Percentiles rank a stretch among this genome's conserved stretches.
Conservation (phyloP, 2,329 filamentous ascomycete species). For the Colletotrichum euphorbiae region DNA sequence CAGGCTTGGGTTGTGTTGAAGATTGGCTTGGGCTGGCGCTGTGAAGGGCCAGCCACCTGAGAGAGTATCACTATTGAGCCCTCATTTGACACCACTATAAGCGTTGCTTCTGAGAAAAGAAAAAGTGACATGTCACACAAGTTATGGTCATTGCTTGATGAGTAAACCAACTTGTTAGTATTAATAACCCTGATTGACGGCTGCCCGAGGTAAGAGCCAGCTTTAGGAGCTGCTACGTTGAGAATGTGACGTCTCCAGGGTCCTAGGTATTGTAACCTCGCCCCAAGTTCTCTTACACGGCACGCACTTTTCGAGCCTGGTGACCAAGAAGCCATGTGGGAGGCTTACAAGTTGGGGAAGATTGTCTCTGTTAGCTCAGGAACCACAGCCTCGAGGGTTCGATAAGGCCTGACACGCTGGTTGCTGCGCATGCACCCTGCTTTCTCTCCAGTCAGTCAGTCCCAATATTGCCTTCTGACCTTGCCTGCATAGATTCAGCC, state of each 20-base stretch:
- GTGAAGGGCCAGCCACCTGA: conserved; percentile 10
- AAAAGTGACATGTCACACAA: conserved; percentile 33
- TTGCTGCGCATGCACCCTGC: not conserved
- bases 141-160: conserved; percentile 25
- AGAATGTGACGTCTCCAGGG: conserved; percentile 34
- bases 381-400: conserved; percentile 22
- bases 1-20: conserved; percentile 10
- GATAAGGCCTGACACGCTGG: conserved; percentile 17
- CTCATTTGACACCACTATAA: not conserved
- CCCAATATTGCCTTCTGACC: conserved; percentile 34
- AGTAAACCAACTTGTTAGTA: not conserved
- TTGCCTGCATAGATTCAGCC: conserved; percentile 28
- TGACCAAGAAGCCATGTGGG: conserved; percentile 29
- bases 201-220: not conserved
- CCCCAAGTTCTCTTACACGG: conserved; percentile 9
- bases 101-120: conserved; percentile 17
- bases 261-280: conserved; percentile 28
- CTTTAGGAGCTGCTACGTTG: conserved; percentile 7
- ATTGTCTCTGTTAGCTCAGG: conserved; percentile 32
- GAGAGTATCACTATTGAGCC: not conserved
- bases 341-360: conserved; percentile 21
- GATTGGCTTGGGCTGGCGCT: conserved; percentile 18
- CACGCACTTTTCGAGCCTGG: conserved; percentile 7
- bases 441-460: conserved; percentile 1
- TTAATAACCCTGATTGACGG: conserved; percentile 8